These are phyloP conservation scores for Myxozyma geophila DNA, from an alignment of 805 yeast genomes.

Conservation along the genomic window DNA sequence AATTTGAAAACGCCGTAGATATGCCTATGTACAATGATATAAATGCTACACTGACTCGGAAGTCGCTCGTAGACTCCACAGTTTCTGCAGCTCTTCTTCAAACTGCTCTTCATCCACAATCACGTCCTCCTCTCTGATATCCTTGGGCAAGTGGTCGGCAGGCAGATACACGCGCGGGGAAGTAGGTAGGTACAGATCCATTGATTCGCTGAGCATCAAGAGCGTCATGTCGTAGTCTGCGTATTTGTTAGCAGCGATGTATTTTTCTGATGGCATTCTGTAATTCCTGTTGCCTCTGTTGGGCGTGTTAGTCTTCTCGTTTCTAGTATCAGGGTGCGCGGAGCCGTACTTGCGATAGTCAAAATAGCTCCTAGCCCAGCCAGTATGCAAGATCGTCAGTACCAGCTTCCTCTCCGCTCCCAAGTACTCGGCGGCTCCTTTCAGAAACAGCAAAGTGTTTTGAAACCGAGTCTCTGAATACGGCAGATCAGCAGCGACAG, in stretches of 20 bases:
- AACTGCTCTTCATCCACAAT: background rate
- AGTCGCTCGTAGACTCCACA: background rate
- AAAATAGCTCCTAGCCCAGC: constrained; percentile 17
- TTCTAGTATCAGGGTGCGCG: background rate
- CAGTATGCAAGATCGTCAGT: constrained; percentile 8
- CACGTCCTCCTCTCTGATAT: background rate
- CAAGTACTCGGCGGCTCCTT: constrained; percentile 8
- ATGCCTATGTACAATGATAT: no score
- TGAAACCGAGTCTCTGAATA: constrained; percentile 11
- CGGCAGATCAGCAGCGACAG: background rate
- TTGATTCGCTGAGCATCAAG: constrained; percentile 19
- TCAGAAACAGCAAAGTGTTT: constrained; percentile 21
- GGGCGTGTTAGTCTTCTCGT: background rate
- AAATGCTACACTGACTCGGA: no score
- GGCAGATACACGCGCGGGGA: constrained; percentile 1
- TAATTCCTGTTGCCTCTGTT: background rate
- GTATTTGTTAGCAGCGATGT: background rate
- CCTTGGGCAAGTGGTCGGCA: background rate
- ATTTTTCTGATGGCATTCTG: background rate
- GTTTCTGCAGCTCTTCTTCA: background rate
- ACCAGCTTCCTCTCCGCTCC: constrained; percentile 19
- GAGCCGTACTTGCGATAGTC: background rate
- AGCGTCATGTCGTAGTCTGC: constrained; percentile 23
- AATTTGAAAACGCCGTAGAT: no score
- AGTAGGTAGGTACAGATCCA: constrained; percentile 24